Evolutionary conservation across 2,329 filamentous ascomycete genomes (phyloP).

Genomic region (Phyllachora maydis): DNA sequence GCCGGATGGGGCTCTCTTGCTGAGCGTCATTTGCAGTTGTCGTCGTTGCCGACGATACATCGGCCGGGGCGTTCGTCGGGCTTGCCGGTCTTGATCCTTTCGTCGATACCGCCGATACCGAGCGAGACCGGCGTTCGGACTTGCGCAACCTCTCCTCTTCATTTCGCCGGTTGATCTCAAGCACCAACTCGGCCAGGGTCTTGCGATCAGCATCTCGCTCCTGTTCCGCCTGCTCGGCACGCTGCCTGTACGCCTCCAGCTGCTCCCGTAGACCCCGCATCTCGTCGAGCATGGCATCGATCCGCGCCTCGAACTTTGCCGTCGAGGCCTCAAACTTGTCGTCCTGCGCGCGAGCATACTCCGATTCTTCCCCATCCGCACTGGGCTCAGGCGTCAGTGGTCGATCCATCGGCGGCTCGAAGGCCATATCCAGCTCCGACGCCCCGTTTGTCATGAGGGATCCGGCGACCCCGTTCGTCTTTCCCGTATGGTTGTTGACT

Average conservation of each 20-base stretch:
- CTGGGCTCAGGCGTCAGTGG: constrained; percentile 6
- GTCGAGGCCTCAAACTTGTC: constrained; percentile 16
- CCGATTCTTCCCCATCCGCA: constrained; percentile 4
- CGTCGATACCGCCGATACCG: constrained; percentile 15
- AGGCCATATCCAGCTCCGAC: constrained; percentile 21
- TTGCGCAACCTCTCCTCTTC: constrained; percentile 29
- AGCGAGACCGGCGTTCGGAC: constrained; percentile 18
- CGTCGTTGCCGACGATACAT: too few species aligned
- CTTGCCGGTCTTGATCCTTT: constrained; percentile 8
- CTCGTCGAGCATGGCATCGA: constrained; percentile 59
- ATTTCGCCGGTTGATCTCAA: constrained; percentile 49
- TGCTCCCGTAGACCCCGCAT: constrained; percentile 67
- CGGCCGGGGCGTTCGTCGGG: constrained; percentile 4
- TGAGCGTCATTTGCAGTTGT: too few species aligned
- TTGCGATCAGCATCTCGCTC: constrained; percentile 54
- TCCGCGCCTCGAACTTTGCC: constrained; percentile 39
- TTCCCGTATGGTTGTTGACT: constrained; percentile 21
- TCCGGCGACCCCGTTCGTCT: constrained; percentile 16
- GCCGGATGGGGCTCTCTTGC: too few species aligned
- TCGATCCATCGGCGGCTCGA: constrained; percentile 20
- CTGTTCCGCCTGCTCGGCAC: constrained; percentile 62
- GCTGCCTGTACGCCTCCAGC: constrained; percentile 55
- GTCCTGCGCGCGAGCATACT: constrained; percentile 8
- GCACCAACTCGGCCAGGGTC: constrained; percentile 71
- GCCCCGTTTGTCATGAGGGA: constrained; percentile 12